phyloP scores from a whole-genome alignment of 1,284 basidiomycete genomes.

The Papiliotrema nemorosa region DNA sequence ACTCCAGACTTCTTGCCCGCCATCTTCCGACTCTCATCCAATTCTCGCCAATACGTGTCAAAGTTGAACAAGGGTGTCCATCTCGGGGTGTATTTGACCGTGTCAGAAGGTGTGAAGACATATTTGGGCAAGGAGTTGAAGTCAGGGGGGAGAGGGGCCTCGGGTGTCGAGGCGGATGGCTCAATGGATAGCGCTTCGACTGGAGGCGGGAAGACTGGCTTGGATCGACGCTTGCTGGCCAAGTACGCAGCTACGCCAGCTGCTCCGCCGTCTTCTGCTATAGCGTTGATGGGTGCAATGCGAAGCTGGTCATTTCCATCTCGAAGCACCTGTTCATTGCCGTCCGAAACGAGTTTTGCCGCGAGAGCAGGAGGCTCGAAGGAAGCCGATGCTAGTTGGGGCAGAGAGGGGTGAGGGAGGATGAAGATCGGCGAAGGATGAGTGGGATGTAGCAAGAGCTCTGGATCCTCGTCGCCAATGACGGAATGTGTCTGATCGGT shows the following conservation, averaged over 20 bases:
- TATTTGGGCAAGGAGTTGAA: constrained; percentile 39
- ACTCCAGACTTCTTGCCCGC: constrained; percentile 31
- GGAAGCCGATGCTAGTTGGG: constrained; percentile 14
- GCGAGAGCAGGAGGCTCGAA: constrained; percentile 19
- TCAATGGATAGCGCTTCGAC: constrained; percentile 15
- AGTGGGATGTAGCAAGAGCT: constrained; percentile 42
- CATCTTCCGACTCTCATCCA: constrained; percentile 39
- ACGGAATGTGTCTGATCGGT: neutral
- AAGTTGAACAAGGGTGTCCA: constrained; percentile 54
- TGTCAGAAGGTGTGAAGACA: constrained; percentile 32
- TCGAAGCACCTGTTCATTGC: constrained; percentile 50
- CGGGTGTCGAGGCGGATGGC: constrained; percentile 54
- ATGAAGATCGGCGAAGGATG: constrained; percentile 47
- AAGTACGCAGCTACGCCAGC: constrained; percentile 45
- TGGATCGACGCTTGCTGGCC: constrained; percentile 34
- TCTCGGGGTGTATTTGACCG: constrained; percentile 22
- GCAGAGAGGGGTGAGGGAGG: constrained; percentile 39
- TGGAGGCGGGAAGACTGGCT: constrained; percentile 35
- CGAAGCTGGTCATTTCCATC: constrained; percentile 68
- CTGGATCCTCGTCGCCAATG: constrained; percentile 33
- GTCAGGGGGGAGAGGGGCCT: constrained; percentile 50
- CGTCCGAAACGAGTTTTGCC: constrained; percentile 21
- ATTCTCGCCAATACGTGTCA: constrained; percentile 45
- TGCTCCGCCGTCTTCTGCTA: constrained; percentile 1
- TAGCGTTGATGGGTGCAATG: constrained; percentile 44